Evolutionary conservation across 257 asterid genomes (phyloP).

Genomic region (Capsicum baccatum): DNA sequence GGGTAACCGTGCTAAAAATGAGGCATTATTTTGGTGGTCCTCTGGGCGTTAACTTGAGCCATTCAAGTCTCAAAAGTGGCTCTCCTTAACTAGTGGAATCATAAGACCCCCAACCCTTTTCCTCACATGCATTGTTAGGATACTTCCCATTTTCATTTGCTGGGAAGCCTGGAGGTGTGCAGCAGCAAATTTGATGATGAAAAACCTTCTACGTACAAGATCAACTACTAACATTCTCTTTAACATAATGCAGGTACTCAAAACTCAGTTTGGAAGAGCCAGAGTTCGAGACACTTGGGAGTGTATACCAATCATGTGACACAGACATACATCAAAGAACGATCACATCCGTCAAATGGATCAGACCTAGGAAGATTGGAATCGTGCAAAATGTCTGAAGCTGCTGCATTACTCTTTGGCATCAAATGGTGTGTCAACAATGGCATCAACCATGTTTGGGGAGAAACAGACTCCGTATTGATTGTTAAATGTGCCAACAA

Average conservation of each 20-base stretch:
- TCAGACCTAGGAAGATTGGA: neutral
- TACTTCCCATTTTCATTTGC: neutral
- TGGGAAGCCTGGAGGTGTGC: neutral
- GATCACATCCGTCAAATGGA: neutral
- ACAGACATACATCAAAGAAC: neutral
- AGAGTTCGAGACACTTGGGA: neutral
- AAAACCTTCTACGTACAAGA: neutral
- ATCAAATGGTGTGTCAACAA: neutral
- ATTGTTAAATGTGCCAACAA: neutral
- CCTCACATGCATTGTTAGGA: neutral
- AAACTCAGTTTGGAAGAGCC: neutral
- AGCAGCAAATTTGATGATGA: neutral
- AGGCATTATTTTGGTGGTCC: neutral
- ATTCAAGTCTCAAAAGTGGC: neutral
- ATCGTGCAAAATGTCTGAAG: neutral
- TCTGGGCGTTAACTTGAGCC: neutral
- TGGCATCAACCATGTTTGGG: neutral
- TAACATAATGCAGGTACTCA: neutral
- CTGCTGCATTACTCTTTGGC: neutral
- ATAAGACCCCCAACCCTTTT: neutral
- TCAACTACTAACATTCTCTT: neutral
- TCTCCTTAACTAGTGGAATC: neutral
- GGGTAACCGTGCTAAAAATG: neutral
- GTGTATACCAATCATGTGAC: neutral
- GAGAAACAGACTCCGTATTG: neutral